Base-by-base conservation (phyloP, 2,329 filamentous ascomycete species). In the Verticillium dahliae region DNA sequence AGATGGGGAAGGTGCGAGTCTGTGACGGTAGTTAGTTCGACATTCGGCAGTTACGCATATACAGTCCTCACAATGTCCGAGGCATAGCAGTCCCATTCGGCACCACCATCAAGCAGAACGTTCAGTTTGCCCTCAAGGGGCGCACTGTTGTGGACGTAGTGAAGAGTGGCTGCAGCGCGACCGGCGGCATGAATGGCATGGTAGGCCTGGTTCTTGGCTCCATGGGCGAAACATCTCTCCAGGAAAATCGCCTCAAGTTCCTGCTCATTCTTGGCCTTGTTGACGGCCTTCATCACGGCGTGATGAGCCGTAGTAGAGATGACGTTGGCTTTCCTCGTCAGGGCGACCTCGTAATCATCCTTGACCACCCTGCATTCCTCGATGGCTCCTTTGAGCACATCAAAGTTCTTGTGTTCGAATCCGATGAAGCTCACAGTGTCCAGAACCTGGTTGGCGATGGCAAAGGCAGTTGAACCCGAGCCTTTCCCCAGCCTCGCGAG, bases 1-100 rank as follows among this genome's bases (percentile, higher is more conserved):
- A 84, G 67, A 97, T 86, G 1, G 94, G 94, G 71, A 97, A 96
- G 0, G 91, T 94, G 58, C 94, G 85, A 1, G 93, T 97, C 79
- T 94, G 61, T 38, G 9, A 11, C n/a, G 1, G 11, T 10, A 22
- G 45, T 52, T 18, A 52, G 18, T 18, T 27, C 18, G 18, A 22
- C 3, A 6, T 27, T 10, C 3, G 2, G 5, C 22, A 2, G 27
- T 15, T 11, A 1, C 34, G 22, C 45, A 18, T 63, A 38, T 72
- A 80, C 74, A 10, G 18, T 52, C 45, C 45, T 52, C 22, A 52
- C 82, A 69, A 89, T 87, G 68, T 88, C 85, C 37, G 88, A 83
- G 39, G 88, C 88, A 69, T 93, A 92, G 74, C 87, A 89, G 60
- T 84, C 74, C 82, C 85, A 91, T 74, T 92, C 90, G 35, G 83